These are phyloP conservation scores for Prunus armeniaca DNA, from an alignment of 306 rosid species.

Conservation along the genomic window DNA sequence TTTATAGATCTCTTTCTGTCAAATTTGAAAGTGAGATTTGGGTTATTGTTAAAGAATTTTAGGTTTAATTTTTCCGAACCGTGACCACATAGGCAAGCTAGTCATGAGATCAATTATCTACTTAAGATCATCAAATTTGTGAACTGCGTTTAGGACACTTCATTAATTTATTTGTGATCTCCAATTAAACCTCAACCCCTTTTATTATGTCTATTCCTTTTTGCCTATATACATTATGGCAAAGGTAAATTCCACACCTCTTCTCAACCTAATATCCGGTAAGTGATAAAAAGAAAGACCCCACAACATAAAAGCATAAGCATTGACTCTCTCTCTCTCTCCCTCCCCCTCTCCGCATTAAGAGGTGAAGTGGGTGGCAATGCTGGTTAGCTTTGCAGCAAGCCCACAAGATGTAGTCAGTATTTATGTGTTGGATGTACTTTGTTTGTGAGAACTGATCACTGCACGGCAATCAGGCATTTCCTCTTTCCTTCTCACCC, in stretches of 20 bases:
- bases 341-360: not conserved
- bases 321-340: not conserved
- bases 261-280: not conserved
- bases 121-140: not conserved
- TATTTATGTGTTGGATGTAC: not conserved
- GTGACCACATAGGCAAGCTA: not conserved
- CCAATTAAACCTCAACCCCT: not conserved
- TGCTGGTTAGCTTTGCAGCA: not conserved
- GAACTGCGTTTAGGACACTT: not conserved
- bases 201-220: not conserved
- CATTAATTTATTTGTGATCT: not conserved
- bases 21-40: not conserved
- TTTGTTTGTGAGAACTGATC: not conserved
- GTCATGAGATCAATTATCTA: not conserved
- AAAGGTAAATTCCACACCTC: not conserved
- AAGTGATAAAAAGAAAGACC: not conserved
- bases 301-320: not conserved
- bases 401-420: not conserved
- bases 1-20: too few relatives aligned
- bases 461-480: not conserved
- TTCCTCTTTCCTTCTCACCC: not conserved
- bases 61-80: not conserved
- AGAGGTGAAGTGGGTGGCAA: not conserved
- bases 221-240: not conserved
- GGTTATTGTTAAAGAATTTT: not conserved